Conservation (phyloP, 2,329 filamentous ascomycete species). For the Pyrenophora tritici-repentis region DNA sequence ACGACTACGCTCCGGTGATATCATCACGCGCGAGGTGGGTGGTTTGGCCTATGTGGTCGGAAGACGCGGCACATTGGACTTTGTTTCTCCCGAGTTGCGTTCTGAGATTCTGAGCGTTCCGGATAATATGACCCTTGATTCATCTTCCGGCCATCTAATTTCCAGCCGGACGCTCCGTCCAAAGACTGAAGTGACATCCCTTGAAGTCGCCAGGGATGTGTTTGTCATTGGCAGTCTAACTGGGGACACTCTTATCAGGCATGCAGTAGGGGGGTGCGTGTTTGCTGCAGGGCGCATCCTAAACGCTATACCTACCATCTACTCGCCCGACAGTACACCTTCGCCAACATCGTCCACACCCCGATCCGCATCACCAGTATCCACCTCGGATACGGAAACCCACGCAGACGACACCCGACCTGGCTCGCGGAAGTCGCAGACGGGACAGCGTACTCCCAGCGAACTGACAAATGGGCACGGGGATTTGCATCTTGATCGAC, state of each 20-base stretch:
- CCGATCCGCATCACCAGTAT: slow-evolving; percentile 28
- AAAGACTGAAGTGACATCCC: slow-evolving; percentile 54
- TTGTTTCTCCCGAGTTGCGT: slow-evolving; percentile 55
- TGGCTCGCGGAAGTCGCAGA: slow-evolving; percentile 12
- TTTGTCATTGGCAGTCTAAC: slow-evolving; percentile 65
- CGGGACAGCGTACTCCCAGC: slow-evolving; percentile 21
- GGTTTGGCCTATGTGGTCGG: slow-evolving; percentile 62
- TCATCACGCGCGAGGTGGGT: slow-evolving; percentile 53
- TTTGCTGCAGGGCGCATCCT: slow-evolving; percentile 60
- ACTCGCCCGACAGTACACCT: slow-evolving; percentile 16
- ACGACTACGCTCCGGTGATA: slow-evolving; percentile 49
- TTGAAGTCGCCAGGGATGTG: slow-evolving; percentile 59
- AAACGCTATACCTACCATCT: slow-evolving; percentile 29
- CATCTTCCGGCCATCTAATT: slow-evolving; percentile 41
- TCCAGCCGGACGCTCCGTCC: slow-evolving; percentile 59
- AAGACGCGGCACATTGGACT: slow-evolving; percentile 59
- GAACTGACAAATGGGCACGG: slow-evolving; percentile 44
- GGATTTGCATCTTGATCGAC: slow-evolving; percentile 47
- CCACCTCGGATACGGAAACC: slow-evolving; percentile 22
- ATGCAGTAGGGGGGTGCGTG: slow-evolving; percentile 63
- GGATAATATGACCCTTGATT: slow-evolving; percentile 1
- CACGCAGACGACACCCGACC: slow-evolving; percentile 3
- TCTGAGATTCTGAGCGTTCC: slow-evolving; percentile 52
- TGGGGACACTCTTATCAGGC: slow-evolving; percentile 64
- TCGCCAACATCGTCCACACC: slow-evolving; percentile 24